Conservation (phyloP, 2,329 filamentous ascomycete species). For the Calcarisporium arbuscula region DNA sequence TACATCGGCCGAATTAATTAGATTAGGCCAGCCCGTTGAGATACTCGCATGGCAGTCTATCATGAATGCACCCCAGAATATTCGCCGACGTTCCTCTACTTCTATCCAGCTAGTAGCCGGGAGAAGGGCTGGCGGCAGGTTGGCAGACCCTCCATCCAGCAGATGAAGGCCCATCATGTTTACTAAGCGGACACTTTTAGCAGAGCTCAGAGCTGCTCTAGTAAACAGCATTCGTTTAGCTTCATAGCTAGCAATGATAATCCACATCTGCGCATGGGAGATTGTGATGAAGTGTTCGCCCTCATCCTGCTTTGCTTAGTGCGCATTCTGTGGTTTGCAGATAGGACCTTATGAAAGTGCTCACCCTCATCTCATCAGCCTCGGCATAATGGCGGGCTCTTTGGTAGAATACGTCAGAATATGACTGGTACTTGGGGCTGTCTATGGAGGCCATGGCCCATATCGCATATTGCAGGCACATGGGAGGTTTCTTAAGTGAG, state of each 20-base stretch:
- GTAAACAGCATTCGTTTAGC: slow-evolving; percentile 83
- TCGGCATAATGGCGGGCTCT: slow-evolving; percentile 78
- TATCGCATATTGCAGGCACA: slow-evolving; percentile 79
- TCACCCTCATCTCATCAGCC: slow-evolving; percentile 71
- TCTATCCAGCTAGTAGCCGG: slow-evolving; percentile 78
- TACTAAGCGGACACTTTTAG: slow-evolving; percentile 61
- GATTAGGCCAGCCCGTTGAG: slow-evolving; percentile 84
- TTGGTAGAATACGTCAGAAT: slow-evolving; percentile 75
- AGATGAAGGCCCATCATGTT: slow-evolving; percentile 84
- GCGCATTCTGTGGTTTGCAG: background rate
- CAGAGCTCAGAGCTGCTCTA: slow-evolving; percentile 74
- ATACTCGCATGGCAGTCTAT: slow-evolving; percentile 81
- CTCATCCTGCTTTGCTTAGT: slow-evolving; percentile 41
- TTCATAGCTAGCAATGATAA: slow-evolving; percentile 68
- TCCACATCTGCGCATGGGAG: slow-evolving; percentile 76
- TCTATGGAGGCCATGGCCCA: slow-evolving; percentile 74
- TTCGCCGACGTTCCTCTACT: slow-evolving; percentile 65
- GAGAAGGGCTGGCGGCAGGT: slow-evolving; percentile 67
- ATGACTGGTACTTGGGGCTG: slow-evolving; percentile 63
- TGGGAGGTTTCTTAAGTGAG: slow-evolving; percentile 70
- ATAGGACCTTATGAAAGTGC: slow-evolving; percentile 8
- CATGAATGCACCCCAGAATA: slow-evolving; percentile 81
- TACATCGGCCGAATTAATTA: slow-evolving; percentile 67
- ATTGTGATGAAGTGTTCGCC: slow-evolving; percentile 77
- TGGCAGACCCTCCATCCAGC: slow-evolving; percentile 58